Evolutionary conservation across 2,329 filamentous ascomycete genomes (phyloP).

Genomic region (Ophiostoma perfectum): DNA sequence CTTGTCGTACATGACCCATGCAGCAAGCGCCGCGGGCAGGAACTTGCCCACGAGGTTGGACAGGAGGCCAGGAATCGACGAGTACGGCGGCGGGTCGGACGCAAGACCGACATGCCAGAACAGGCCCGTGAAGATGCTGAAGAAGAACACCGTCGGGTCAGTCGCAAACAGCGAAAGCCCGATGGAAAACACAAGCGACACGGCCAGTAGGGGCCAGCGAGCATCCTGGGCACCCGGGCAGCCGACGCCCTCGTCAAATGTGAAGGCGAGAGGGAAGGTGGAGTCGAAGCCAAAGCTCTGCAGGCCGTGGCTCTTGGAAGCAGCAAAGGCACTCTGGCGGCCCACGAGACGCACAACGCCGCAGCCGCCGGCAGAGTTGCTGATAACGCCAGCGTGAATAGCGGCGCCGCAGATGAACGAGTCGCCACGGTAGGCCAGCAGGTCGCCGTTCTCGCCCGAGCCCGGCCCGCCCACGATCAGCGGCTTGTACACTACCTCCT

Average conservation of each 20-base stretch:
- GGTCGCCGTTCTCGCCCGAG: conserved; percentile 35
- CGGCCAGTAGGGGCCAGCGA: conserved; percentile 75
- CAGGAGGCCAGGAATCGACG: conserved; percentile 63
- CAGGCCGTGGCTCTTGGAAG: conserved; percentile 67
- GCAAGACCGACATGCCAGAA: conserved; percentile 90
- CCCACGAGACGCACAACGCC: conserved; percentile 63
- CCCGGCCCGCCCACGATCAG: conserved; percentile 64
- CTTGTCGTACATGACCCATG: conserved; percentile 80
- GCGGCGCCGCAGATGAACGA: conserved; percentile 73
- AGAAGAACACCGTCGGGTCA: conserved; percentile 76
- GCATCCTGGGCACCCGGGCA: conserved; percentile 66
- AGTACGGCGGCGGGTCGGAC: conserved; percentile 72
- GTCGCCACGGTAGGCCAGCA: conserved; percentile 73
- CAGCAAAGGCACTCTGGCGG: conserved; percentile 54
- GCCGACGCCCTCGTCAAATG: conserved; percentile 61
- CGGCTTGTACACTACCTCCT: conserved; percentile 58
- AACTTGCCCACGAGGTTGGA: conserved; percentile 76
- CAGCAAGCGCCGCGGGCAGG: conserved; percentile 79
- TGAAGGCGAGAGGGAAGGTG: conserved; percentile 82
- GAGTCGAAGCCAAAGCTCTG: conserved; percentile 73
- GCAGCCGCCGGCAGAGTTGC: conserved; percentile 62
- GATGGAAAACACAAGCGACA: conserved; percentile 74
- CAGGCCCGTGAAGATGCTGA: conserved; percentile 70
- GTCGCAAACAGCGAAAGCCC: conserved; percentile 76
- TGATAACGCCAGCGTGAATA: conserved; percentile 67